Evolutionary conservation across 768 basidiomycete species (phyloP).

Genomic region (Polyporus arcularius): DNA sequence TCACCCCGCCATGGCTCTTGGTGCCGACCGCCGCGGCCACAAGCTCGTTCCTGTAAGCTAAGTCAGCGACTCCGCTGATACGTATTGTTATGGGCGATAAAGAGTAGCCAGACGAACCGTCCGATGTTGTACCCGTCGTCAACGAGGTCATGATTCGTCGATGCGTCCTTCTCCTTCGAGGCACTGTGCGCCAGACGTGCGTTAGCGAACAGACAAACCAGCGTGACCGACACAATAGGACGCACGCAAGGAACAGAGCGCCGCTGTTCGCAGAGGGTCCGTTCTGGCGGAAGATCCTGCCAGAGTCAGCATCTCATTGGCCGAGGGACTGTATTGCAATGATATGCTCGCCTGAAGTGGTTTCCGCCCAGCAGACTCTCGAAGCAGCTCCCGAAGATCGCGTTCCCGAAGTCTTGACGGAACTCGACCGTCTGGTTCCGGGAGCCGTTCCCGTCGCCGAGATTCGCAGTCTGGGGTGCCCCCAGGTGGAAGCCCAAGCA

Average conservation of each 20-base stretch:
- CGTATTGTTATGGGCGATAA: not conserved
- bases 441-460: slow-evolving; percentile 49
- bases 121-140: slow-evolving; percentile 35
- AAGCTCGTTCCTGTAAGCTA: slow-evolving; percentile 33
- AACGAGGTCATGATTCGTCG: slow-evolving; percentile 26
- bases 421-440: slow-evolving; percentile 47
- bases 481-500: slow-evolving; percentile 37
- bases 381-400: slow-evolving; percentile 42
- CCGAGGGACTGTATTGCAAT: no score
- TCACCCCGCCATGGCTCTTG: slow-evolving; percentile 41
- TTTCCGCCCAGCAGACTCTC: slow-evolving; percentile 45
- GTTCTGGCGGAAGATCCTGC: slow-evolving; percentile 33
- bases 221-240: not conserved
- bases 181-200: slow-evolving; percentile 17
- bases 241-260: slow-evolving; percentile 38
- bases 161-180: slow-evolving; percentile 26
- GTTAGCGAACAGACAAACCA: not conserved
- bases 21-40: slow-evolving; percentile 38
- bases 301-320: not conserved
- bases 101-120: slow-evolving; percentile 25
- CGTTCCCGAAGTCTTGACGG: slow-evolving; percentile 43
- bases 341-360: slow-evolving; percentile 41
- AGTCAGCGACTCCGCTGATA: not conserved
- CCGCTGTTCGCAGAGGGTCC: slow-evolving; percentile 32
- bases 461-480: slow-evolving; percentile 41